phyloP scores from a whole-genome alignment of 2,329 filamentous ascomycete genomes.

The Drechslera avenae region DNA sequence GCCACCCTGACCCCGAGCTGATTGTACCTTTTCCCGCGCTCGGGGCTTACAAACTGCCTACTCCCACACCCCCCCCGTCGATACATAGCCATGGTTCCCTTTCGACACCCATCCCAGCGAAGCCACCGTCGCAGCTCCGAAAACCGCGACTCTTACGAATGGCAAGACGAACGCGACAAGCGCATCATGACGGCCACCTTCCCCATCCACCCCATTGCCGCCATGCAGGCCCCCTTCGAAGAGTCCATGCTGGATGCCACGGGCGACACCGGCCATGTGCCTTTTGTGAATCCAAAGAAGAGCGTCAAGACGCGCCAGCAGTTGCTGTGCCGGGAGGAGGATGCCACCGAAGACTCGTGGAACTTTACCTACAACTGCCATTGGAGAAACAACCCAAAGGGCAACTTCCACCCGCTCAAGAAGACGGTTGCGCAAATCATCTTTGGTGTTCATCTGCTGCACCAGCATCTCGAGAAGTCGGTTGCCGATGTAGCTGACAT shows the following conservation, averaged over 20 bases:
- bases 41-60: not conserved
- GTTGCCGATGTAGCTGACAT: conserved; percentile 87
- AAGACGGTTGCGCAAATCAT: conserved; percentile 92
- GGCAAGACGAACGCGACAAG: conserved; percentile 41
- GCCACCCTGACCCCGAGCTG: conserved; percentile 30
- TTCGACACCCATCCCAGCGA: conserved; percentile 30
- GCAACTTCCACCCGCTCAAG: conserved; percentile 83
- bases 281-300: conserved; percentile 51
- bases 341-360: conserved; percentile 69
- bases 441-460: conserved; percentile 87
- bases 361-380: conserved; percentile 72
- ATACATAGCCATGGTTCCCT: conserved; percentile 30
- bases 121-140: conserved; percentile 27
- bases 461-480: conserved; percentile 85
- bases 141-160: conserved; percentile 35
- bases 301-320: conserved; percentile 44
- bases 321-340: conserved; percentile 62
- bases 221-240: conserved; percentile 81
- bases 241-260: conserved; percentile 78
- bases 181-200: conserved; percentile 45
- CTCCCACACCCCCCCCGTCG: not conserved
- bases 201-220: conserved; percentile 72
- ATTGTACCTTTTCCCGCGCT: conserved; percentile 17
- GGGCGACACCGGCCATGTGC: conserved; percentile 44
- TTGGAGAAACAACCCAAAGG: conserved; percentile 77